Evolutionary conservation across 331 rosid genomes (phyloP).

Genomic region (Acacia pycnantha): DNA sequence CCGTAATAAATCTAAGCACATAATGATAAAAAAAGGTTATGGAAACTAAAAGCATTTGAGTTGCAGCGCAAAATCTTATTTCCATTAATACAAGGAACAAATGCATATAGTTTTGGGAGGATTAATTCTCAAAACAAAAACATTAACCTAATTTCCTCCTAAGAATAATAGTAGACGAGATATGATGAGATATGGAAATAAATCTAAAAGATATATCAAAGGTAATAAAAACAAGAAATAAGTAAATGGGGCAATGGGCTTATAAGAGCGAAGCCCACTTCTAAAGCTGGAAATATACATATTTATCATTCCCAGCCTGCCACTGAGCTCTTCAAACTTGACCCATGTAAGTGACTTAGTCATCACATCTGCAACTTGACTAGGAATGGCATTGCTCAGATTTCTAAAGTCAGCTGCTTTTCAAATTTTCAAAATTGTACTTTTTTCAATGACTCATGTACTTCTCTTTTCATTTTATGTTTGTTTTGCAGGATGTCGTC

Average conservation of each 20-base stretch:
- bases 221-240: not conserved
- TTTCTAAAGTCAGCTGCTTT: not conserved
- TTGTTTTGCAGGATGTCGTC: not conserved
- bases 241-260: not conserved
- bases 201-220: not conserved
- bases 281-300: not conserved
- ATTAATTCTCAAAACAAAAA: not conserved
- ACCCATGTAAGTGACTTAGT: not conserved
- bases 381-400: not conserved
- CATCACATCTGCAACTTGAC: not conserved
- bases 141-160: not conserved
- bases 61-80: not conserved
- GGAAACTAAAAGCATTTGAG: not conserved
- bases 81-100: not conserved
- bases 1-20: not conserved
- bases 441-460: not conserved
- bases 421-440: not conserved
- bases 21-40: not conserved
- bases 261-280: not conserved
- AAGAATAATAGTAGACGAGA: not conserved
- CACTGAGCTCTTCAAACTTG: not conserved
- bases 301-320: not conserved
- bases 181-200: not conserved
- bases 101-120: not conserved
- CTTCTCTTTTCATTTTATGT: not conserved